A percentile compares a stretch with the other conserved stretches of the same genome.
Evolutionary conservation across 805 yeast genomes (phyloP).

Genomic region (Metschnikowia gelsemii): DNA sequence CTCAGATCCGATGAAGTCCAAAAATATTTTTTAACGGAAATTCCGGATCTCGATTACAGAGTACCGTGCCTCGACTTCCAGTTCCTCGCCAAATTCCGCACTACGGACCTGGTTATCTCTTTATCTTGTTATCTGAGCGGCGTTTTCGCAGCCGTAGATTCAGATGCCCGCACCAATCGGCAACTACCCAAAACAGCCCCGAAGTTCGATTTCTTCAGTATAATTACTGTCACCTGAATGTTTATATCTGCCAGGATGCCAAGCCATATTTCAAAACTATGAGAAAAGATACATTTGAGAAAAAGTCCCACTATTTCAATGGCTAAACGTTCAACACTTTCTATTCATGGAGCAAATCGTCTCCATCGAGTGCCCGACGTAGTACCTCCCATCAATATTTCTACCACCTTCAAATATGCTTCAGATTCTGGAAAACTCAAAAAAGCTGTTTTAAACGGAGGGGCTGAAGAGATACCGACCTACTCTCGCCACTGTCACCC

Average conservation of each 20-base stretch:
- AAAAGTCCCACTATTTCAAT: no score
- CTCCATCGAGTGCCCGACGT: conserved; percentile 60
- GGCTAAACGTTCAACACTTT: conserved; percentile 10
- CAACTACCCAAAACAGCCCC: not conserved
- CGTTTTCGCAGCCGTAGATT: not conserved
- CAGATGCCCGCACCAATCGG: not conserved
- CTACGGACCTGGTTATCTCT: no score
- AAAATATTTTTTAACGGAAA: no score
- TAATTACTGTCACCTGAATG: not conserved
- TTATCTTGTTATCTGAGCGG: no score
- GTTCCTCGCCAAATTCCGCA: no score
- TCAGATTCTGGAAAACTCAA: conserved; percentile 55
- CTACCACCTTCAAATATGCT: conserved; percentile 75
- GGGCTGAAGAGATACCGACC: conserved; percentile 11
- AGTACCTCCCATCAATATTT: conserved; percentile 76
- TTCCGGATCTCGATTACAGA: no score
- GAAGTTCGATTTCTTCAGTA: no score
- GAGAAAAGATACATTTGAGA: no score
- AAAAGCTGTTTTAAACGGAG: conserved; percentile 35
- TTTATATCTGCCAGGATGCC: not conserved
- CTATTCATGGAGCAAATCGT: conserved; percentile 71
- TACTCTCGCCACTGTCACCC: conserved; percentile 81
- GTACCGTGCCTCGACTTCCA: no score
- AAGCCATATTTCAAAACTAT: not conserved
- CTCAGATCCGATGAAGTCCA: no score